Conservation (phyloP, 2,329 filamentous ascomycete genomes). For the Drechslera avenae region DNA sequence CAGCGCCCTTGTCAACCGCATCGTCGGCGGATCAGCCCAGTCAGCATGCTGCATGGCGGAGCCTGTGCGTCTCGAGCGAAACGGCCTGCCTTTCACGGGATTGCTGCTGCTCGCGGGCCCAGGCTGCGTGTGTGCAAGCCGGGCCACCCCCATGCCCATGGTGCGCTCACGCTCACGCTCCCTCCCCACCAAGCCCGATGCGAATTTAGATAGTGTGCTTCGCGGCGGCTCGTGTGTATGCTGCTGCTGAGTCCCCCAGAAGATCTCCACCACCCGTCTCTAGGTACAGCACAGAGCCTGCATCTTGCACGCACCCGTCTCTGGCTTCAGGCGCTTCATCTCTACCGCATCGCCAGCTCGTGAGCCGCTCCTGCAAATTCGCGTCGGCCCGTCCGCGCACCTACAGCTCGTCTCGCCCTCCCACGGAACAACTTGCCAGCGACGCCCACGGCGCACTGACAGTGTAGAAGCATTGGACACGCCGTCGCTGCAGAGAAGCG, state of each 20-base stretch:
- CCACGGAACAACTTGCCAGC: conserved; percentile 28
- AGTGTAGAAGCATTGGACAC: conserved; percentile 30
- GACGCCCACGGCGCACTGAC: conserved; percentile 35
- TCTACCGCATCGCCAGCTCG: conserved; percentile 21
- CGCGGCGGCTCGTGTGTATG: conserved; percentile 40
- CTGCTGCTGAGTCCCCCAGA: conserved; percentile 37
- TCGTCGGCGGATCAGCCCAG: conserved; percentile 40
- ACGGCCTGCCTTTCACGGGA: conserved; percentile 29
- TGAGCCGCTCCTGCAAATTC: conserved; percentile 39
- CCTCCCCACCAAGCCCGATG: conserved; percentile 40
- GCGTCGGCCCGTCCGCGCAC: conserved; percentile 46
- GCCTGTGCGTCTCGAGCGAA: conserved; percentile 38
- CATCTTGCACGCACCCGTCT: conserved; percentile 25
- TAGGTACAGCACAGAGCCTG: conserved; percentile 33
- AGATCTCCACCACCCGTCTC: conserved; percentile 44
- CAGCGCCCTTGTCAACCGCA: conserved; percentile 34
- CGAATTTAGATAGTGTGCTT: conserved; percentile 46
- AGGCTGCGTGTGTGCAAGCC: conserved; percentile 31
- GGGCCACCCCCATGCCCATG: conserved; percentile 34
- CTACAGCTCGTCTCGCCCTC: conserved; percentile 18
- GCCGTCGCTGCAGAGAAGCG: conserved; percentile 33
- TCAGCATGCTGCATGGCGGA: conserved; percentile 34
- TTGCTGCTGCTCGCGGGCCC: conserved; percentile 30
- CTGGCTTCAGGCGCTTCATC: conserved; percentile 20
- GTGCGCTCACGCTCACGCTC: conserved; percentile 33